phyloP scores from a whole-genome alignment of 2,329 filamentous ascomycete species.

The Sporothrix brunneoviolacea region DNA sequence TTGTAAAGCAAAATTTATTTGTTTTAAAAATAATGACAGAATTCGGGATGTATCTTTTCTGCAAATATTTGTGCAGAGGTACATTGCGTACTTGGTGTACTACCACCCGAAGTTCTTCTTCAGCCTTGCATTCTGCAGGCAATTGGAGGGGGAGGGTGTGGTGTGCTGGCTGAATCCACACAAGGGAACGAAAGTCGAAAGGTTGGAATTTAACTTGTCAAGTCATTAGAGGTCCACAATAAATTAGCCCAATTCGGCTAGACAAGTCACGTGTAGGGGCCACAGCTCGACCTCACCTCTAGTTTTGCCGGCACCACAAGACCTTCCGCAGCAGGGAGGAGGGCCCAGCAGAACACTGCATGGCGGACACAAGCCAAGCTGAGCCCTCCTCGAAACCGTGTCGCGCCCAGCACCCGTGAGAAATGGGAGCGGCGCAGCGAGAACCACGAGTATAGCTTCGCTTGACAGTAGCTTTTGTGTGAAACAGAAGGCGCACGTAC shows the following conservation, averaged over 20 bases:
- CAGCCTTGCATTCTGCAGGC: conserved; percentile 21
- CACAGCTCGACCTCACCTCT: conserved; percentile 20
- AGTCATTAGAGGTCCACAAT: conserved; percentile 4
- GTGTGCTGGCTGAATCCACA: conserved; percentile 3
- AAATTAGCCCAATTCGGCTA: conserved; percentile 5
- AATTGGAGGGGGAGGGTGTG: neutral
- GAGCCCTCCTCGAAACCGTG: neutral
- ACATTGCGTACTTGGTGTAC: neutral
- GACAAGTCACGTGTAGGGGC: conserved; percentile 7
- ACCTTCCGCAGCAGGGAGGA: conserved; percentile 9
- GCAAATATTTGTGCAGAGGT: neutral
- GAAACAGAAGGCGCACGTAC: too few species aligned
- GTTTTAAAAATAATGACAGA: neutral
- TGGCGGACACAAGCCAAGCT: neutral
- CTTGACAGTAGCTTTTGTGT: too few species aligned
- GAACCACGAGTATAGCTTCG: neutral
- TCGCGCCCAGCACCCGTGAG: neutral
- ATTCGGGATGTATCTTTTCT: neutral
- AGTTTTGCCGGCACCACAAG: conserved; percentile 19
- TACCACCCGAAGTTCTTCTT: conserved; percentile 9
- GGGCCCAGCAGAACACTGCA: conserved; percentile 12
- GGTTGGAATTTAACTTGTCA: conserved; percentile 10
- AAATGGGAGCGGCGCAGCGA: too few species aligned
- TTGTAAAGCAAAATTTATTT: conserved; percentile 1
- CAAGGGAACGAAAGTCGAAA: neutral